Evolutionary conservation across 169 alveolate genomes (phyloP).

Genomic region (Plasmodium vivax): DNA sequence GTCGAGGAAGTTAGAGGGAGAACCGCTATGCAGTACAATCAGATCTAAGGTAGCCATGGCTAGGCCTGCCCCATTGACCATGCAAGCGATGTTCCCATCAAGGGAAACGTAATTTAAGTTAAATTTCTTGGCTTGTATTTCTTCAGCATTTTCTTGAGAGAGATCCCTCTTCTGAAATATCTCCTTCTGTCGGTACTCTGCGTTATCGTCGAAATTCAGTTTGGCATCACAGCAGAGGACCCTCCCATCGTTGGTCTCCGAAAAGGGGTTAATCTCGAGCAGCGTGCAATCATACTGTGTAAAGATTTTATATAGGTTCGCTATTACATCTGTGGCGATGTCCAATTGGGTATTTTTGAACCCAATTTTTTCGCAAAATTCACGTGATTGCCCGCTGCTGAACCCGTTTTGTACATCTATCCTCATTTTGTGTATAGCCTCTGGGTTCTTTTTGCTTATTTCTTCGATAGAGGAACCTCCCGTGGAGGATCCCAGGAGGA

Average conservation of each 20-base stretch:
- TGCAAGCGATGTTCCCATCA: slow-evolving; percentile 94
- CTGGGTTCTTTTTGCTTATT: slow-evolving; percentile 88
- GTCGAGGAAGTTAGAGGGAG: slow-evolving; percentile 97
- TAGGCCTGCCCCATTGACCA: slow-evolving; percentile 99
- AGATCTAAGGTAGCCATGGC: slow-evolving; percentile 98
- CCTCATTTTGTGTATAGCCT: slow-evolving; percentile 80
- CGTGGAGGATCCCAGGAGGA: slow-evolving; percentile 86
- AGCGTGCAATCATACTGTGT: slow-evolving; percentile 91
- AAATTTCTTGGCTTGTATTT: slow-evolving; percentile 91
- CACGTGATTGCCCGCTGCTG: slow-evolving; percentile 77
- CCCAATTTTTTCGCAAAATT: slow-evolving; percentile 81
- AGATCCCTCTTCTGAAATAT: slow-evolving; percentile 83
- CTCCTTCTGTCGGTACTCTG: slow-evolving; percentile 94
- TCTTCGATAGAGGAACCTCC: slow-evolving; percentile 95
- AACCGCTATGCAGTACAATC: slow-evolving; percentile 90
- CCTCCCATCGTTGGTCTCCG: slow-evolving; percentile 89
- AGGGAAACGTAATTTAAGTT: slow-evolving; percentile 94
- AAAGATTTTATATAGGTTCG: slow-evolving; percentile 87
- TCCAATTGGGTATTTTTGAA: slow-evolving; percentile 76
- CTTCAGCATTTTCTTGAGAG: slow-evolving; percentile 87
- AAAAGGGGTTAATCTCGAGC: slow-evolving; percentile 96
- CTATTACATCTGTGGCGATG: slow-evolving; percentile 76
- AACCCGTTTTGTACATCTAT: slow-evolving; percentile 86
- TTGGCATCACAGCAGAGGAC: slow-evolving; percentile 95
- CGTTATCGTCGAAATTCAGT: slow-evolving; percentile 96